Conservation (phyloP, 2,329 filamentous ascomycete genomes). For the Rasamsonia emersonii region DNA sequence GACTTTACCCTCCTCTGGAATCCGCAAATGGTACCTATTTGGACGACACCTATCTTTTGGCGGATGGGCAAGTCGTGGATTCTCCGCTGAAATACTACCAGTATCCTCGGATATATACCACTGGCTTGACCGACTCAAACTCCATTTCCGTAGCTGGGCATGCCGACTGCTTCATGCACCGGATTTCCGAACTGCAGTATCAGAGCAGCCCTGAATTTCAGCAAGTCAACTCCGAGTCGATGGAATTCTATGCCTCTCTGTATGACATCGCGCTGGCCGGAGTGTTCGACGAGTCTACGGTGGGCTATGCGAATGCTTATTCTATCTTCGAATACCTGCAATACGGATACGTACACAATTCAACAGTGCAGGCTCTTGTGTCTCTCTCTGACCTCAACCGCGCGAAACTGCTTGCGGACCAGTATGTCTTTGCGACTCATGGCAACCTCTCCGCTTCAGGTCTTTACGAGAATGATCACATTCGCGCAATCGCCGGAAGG, state of each 20-base stretch:
- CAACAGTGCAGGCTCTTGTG: slow-evolving; percentile 26
- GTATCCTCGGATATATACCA: slow-evolving; percentile 43
- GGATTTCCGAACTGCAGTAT: slow-evolving; percentile 32
- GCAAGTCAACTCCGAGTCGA: slow-evolving; percentile 27
- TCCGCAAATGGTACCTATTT: slow-evolving; percentile 23
- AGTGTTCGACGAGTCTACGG: slow-evolving; percentile 29
- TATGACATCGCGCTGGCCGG: slow-evolving; percentile 36
- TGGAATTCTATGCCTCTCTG: slow-evolving; percentile 40
- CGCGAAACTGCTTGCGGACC: slow-evolving; percentile 41
- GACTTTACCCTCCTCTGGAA: slow-evolving; percentile 47
- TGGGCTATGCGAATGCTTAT: slow-evolving; percentile 45
- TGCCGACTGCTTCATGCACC: slow-evolving; percentile 34
- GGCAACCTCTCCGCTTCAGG: slow-evolving; percentile 34
- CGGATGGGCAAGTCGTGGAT: slow-evolving; percentile 40
- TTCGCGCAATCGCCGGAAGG: slow-evolving; percentile 35
- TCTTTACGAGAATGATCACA: slow-evolving; percentile 16
- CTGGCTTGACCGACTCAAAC: slow-evolving; percentile 38
- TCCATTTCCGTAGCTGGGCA: slow-evolving; percentile 44
- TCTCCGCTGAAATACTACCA: slow-evolving; percentile 50
- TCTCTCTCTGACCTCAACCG: slow-evolving; percentile 21
- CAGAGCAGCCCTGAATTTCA: slow-evolving; percentile 33
- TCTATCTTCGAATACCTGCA: slow-evolving; percentile 49
- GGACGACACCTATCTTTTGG: slow-evolving; percentile 31
- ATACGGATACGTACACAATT: slow-evolving; percentile 47
- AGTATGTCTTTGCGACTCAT: slow-evolving; percentile 40